phyloP scores from a whole-genome alignment of 2,329 filamentous ascomycete genomes.

The Colletotrichum shisoi region DNA sequence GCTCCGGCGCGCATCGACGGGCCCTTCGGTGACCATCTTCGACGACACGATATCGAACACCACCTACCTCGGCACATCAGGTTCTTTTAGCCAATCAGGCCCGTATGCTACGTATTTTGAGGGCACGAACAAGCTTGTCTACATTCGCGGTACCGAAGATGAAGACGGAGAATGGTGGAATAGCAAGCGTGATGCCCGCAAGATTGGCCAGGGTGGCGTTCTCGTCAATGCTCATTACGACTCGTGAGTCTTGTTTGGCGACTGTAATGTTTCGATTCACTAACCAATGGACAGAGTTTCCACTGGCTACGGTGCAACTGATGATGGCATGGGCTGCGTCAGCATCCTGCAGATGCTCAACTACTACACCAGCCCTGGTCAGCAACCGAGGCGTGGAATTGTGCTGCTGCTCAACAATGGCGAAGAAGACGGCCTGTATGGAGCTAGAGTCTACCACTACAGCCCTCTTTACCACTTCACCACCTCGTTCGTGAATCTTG shows the following conservation, averaged over 20 bases:
- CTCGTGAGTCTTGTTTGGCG: constrained; percentile 54
- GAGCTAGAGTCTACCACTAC: constrained; percentile 82
- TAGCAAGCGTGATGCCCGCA: constrained; percentile 52
- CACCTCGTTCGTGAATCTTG: constrained; percentile 91
- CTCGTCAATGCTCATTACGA: constrained; percentile 96
- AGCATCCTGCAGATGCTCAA: constrained; percentile 84
- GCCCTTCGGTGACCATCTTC: constrained; percentile 70
- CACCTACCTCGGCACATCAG: constrained; percentile 58
- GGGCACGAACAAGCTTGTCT: constrained; percentile 89
- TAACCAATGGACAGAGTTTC: constrained; percentile 69
- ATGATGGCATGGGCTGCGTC: constrained; percentile 91
- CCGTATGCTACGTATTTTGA: constrained; percentile 78
- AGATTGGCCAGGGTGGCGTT: constrained; percentile 74
- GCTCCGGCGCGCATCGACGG: constrained; percentile 39
- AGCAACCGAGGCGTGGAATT: constrained; percentile 80
- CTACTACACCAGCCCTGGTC: constrained; percentile 77
- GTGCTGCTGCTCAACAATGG: constrained; percentile 92
- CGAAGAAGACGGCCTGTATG: constrained; percentile 91
- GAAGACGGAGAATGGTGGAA: constrained; percentile 78
- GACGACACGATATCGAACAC: constrained; percentile 82
- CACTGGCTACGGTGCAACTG: constrained; percentile 90
- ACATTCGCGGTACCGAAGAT: constrained; percentile 83
- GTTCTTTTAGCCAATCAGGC: constrained; percentile 1
- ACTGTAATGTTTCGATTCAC: neutral
- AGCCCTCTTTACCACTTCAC: constrained; percentile 82